These are phyloP conservation scores for Cercospora sp. DNA, from an alignment of 2,329 filamentous ascomycete species.

Conservation along the genomic window DNA sequence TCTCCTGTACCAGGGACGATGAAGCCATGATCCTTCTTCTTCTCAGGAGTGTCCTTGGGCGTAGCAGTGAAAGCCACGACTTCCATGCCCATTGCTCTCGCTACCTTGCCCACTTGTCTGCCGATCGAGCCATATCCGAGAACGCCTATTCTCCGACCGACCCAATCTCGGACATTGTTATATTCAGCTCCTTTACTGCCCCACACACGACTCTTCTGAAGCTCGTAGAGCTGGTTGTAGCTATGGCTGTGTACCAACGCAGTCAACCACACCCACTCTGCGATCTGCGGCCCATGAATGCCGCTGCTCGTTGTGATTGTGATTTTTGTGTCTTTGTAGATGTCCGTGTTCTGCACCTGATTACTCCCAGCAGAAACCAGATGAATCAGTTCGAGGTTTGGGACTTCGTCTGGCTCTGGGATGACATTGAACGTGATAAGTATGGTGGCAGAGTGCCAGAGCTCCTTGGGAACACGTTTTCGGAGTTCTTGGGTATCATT, in stretches of 20 bases:
- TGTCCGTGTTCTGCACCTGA: constrained; percentile 54
- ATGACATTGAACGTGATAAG: constrained; percentile 52
- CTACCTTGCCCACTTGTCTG: constrained; percentile 51
- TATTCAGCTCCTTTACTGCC: constrained; percentile 34
- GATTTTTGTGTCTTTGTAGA: constrained; percentile 55
- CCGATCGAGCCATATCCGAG: constrained; percentile 65
- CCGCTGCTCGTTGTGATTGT: constrained; percentile 57
- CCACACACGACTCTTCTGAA: constrained; percentile 61
- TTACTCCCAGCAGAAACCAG: constrained; percentile 61
- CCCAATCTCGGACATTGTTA: constrained; percentile 52
- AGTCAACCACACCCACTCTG: constrained; percentile 67
- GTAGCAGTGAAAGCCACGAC: constrained; percentile 75
- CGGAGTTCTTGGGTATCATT: constrained; percentile 14
- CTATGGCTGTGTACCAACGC: constrained; percentile 59
- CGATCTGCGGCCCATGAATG: constrained; percentile 64
- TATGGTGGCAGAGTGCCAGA: constrained; percentile 48
- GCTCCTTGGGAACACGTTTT: constrained; percentile 35
- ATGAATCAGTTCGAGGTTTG: constrained; percentile 54
- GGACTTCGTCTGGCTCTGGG: constrained; percentile 43
- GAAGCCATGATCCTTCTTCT: constrained; percentile 64
- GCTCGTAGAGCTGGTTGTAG: constrained; percentile 57
- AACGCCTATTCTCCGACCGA: constrained; percentile 60
- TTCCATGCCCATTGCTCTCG: constrained; percentile 60
- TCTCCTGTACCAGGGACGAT: constrained; percentile 68
- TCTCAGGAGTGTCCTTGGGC: constrained; percentile 66